Conservation (phyloP, 495 filamentous ascomycete species). For the Pyrenopolyporus hunteri region DNA sequence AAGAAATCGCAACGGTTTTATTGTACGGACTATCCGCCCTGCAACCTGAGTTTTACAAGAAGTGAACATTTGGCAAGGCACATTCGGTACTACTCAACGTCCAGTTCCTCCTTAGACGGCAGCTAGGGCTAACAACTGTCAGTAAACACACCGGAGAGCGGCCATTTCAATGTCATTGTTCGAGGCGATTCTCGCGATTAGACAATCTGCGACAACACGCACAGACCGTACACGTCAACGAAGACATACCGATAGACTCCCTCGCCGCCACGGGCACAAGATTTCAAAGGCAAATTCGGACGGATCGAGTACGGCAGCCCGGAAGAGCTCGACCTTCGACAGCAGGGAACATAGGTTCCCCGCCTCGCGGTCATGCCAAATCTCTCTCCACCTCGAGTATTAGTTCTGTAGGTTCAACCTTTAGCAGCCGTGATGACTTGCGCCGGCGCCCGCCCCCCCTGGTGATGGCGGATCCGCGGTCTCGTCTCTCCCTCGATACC, state of each 20-base stretch:
- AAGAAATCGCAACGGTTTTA: slow-evolving; percentile 98
- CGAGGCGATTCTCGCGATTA: slow-evolving; percentile 90
- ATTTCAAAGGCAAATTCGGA: slow-evolving; percentile 93
- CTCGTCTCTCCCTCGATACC: slow-evolving; percentile 67
- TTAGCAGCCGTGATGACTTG: slow-evolving; percentile 63
- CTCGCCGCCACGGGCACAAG: slow-evolving; percentile 91
- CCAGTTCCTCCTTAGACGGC: not conserved
- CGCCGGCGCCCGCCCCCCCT: slow-evolving; percentile 79
- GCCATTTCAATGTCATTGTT: slow-evolving; percentile 96
- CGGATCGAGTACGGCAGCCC: slow-evolving; percentile 71
- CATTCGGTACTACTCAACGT: slow-evolving; percentile 68
- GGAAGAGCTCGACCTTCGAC: slow-evolving; percentile 78
- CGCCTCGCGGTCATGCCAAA: slow-evolving; percentile 80
- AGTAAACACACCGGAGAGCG: slow-evolving; percentile 98
- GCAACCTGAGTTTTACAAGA: slow-evolving; percentile 91
- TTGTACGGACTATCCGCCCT: slow-evolving; percentile 96
- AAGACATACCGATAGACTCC: slow-evolving; percentile 93
- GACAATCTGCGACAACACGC: slow-evolving; percentile 97
- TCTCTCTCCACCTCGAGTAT: slow-evolving; percentile 84
- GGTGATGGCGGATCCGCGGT: slow-evolving; percentile 79
- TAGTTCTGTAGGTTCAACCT: slow-evolving; percentile 74
- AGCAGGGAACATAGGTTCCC: slow-evolving; percentile 64
- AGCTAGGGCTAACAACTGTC: slow-evolving; percentile 39
- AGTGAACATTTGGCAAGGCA: slow-evolving; percentile 96
- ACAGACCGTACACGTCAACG: slow-evolving; percentile 96